Base-by-base conservation (phyloP, 2,329 filamentous ascomycete species). In the Arthroderma sp. region DNA sequence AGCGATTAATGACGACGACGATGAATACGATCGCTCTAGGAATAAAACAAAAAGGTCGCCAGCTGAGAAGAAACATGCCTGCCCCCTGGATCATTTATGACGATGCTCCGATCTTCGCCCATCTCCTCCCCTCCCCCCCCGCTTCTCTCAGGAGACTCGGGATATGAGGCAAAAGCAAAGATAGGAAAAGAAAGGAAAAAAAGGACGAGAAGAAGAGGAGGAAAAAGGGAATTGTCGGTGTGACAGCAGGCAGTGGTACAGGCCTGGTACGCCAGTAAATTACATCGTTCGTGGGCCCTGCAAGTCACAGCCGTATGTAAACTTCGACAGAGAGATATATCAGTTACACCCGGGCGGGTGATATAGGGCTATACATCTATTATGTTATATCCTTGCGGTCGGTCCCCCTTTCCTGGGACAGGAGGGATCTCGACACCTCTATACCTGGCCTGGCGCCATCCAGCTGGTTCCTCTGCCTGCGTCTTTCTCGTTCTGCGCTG, bases 251-350 rank as follows among this genome's bases (percentile, higher is more conserved):
- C 23, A 51, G 47, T 51, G 47, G 47, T 31, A 51, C 47, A 35
- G 41, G 21, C 41, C 41, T 47, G 41, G 41, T 47, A 47, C 41
- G 41, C 41, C 47, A 51, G 47, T 31, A 51, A 51, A 51, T 51
- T 51, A 33, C 47, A 31, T 19, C 47, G 25, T 33, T 31, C 47
- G 28, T 35, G 47, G 47, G 28, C 47, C 47, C 47, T 51, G 47
- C 47, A 51, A 51, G 13, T 33, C 25, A 5, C 35, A n/a, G 25
- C 25, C 2, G 13, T 33, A 19, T 15, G 23, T 33, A 47, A 47
- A 47, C 41, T 47, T 47, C 19, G 19, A 23, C 41, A 25, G 8
- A 47, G 19, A 47, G 19, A 23, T 15, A 47, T 5, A 25, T 31
- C 7, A 31, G 25, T 51, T 33, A 33, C 44, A 51, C 44, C 44